Percentiles rank a stretch among this genome's conserved stretches.
phyloP scores from a whole-genome alignment of 148 eudicot species.

The Vaccinium vitisidaea region DNA sequence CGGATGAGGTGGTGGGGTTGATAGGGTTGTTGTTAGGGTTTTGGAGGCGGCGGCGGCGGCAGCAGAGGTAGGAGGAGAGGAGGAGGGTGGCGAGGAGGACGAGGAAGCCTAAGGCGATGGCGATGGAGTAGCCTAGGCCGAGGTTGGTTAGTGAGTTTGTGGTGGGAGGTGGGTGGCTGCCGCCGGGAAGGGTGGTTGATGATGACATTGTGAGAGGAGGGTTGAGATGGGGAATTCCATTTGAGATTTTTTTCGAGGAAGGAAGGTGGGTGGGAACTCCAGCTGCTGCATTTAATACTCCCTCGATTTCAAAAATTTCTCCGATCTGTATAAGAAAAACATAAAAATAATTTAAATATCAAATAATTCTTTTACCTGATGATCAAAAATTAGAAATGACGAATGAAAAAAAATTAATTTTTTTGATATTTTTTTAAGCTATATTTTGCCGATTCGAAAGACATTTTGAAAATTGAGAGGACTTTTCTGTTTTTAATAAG shows the following conservation, averaged over 20 bases:
- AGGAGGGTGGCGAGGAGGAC: conserved; percentile 66
- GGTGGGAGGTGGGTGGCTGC: conserved; percentile 14
- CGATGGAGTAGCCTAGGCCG: conserved; percentile 82
- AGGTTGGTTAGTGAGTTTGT: conserved; percentile 33
- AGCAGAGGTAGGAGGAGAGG: conserved; percentile 73
- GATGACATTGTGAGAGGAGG: conserved; percentile 30
- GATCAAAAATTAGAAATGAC: too few species aligned
- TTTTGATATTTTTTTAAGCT: too few species aligned
- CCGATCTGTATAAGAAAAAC: too few species aligned
- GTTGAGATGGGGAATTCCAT: conserved; percentile 29
- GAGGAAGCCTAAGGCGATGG: conserved; percentile 78
- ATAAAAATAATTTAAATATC: too few species aligned
- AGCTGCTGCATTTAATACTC: conserved; percentile 53
- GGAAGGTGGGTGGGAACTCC: conserved; percentile 39
- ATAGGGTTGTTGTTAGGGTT: neutral
- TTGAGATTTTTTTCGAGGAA: conserved; percentile 1
- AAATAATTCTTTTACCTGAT: too few species aligned
- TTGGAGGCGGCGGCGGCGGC: conserved; percentile 33
- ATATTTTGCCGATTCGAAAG: too few species aligned
- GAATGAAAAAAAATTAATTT: too few species aligned
- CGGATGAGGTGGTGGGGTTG: neutral
- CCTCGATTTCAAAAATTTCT: too few species aligned
- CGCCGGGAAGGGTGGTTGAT: conserved; percentile 31
- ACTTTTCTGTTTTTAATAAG: too few species aligned
- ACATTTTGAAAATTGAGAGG: too few species aligned